Percentiles rank a stretch among this genome's conserved stretches.
Conservation (phyloP, 257 asterid genomes). For the Nicotiana knightiana region DNA sequence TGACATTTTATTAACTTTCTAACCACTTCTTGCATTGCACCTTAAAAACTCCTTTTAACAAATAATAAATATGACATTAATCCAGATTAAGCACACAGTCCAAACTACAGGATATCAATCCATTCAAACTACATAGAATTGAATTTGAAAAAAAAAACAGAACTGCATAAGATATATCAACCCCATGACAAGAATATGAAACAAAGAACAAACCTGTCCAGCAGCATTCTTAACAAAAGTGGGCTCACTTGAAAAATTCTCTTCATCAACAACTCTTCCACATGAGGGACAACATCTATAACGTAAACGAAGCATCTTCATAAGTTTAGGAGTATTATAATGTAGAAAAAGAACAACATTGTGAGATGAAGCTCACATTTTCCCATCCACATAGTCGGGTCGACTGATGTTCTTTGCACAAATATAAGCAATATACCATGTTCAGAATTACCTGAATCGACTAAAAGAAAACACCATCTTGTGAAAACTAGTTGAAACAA, state of each 20-base stretch:
- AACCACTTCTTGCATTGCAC: not conserved
- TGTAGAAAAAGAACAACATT: not conserved
- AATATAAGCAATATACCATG: conserved; percentile 36
- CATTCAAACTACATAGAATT: not conserved
- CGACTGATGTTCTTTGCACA: conserved; percentile 16
- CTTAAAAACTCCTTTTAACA: not conserved
- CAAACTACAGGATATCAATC: not conserved
- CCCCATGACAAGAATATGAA: not conserved
- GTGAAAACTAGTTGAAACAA: not conserved
- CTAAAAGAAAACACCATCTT: not conserved
- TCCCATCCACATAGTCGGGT: conserved; percentile 35
- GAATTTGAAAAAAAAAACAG: not conserved
- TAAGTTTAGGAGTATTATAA: not conserved
- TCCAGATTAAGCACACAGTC: not conserved
- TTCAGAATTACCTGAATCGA: conserved; percentile 19
- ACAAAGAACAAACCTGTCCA: conserved; percentile 46
- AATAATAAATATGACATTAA: not conserved
- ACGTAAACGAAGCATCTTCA: conserved; percentile 6
- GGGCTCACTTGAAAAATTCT: conserved; percentile 39
- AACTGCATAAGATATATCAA: not conserved
- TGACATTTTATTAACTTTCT: not conserved
- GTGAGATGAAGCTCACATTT: conserved; percentile 30
- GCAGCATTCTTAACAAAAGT: conserved; percentile 44
- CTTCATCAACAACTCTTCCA: conserved; percentile 60
- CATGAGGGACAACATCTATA: conserved; percentile 53